phyloP scores from a whole-genome alignment of 2,329 filamentous ascomycete genomes.

The Fusarium sp. region DNA sequence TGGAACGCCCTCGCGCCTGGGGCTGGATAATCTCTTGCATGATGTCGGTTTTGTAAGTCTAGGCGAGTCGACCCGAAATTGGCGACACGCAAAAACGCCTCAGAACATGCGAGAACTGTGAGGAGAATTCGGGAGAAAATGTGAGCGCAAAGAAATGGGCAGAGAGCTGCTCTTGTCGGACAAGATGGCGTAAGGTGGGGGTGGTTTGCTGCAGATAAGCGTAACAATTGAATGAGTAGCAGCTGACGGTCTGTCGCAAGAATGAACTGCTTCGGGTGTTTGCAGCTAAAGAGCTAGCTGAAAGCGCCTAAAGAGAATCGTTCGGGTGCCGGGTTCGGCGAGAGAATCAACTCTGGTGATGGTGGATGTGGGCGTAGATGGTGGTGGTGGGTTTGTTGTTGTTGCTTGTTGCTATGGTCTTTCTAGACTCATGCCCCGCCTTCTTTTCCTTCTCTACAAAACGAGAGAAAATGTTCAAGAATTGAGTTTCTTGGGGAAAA shows the following conservation, averaged over 20 bases:
- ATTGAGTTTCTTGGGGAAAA: not conserved
- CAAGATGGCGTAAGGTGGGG: slow-evolving; percentile 22
- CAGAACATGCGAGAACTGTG: slow-evolving; percentile 28
- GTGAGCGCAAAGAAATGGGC: not conserved
- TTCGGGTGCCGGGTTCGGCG: slow-evolving; percentile 16
- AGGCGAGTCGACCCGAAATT: slow-evolving; percentile 28
- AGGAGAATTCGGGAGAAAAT: slow-evolving; percentile 22
- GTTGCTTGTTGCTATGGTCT: not conserved
- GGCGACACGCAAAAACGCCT: slow-evolving; percentile 20
- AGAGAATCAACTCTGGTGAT: slow-evolving; percentile 6
- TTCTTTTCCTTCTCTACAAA: slow-evolving; percentile 32
- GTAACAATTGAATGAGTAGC: slow-evolving; percentile 7
- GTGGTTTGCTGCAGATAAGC: slow-evolving; percentile 37
- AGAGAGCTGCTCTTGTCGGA: slow-evolving; percentile 20
- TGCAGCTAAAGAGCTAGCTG: slow-evolving; percentile 18
- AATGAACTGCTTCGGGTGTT: slow-evolving; percentile 11
- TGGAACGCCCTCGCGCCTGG: slow-evolving; percentile 48
- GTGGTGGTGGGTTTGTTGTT: slow-evolving; percentile 17
- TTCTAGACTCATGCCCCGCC: slow-evolving; percentile 16
- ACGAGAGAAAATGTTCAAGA: not conserved
- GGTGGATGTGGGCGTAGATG: not conserved
- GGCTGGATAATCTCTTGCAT: slow-evolving; percentile 35
- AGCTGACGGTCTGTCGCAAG: slow-evolving; percentile 7
- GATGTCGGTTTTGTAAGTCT: slow-evolving; percentile 6
- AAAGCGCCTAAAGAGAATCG: slow-evolving; percentile 13